Evolutionary conservation across 2,329 filamentous ascomycete genomes (phyloP).

Genomic region (Dichotomopilus funicola): DNA sequence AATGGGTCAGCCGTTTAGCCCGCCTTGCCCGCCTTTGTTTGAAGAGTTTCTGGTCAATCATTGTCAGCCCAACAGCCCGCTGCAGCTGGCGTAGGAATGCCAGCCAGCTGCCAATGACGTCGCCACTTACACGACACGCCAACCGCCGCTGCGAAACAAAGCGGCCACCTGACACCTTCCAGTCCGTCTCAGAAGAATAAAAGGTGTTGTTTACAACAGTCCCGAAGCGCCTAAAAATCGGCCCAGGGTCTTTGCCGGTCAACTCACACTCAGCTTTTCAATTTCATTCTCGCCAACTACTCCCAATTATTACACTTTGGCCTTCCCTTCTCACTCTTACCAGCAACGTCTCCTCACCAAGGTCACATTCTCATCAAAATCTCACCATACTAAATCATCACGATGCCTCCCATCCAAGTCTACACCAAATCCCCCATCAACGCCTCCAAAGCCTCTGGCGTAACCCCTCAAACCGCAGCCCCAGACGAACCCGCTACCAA

Average conservation of each 20-base stretch:
- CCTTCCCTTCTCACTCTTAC: not conserved
- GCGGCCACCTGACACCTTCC: conserved; percentile 9
- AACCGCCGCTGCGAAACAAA: not conserved
- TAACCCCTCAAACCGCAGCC: conserved; percentile 41
- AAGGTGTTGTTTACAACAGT: no score
- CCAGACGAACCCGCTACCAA: conserved; percentile 18
- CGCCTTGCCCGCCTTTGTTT: no score
- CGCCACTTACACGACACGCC: conserved; percentile 15
- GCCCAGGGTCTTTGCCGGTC: no score
- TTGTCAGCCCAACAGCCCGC: not conserved
- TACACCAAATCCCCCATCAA: conserved; percentile 55
- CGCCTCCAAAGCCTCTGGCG: conserved; percentile 45
- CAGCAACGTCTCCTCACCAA: not conserved
- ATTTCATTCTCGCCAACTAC: no score
- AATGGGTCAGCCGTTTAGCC: no score
- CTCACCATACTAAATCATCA: not conserved
- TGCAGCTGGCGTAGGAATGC: conserved; percentile 7
- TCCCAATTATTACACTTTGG: not conserved
- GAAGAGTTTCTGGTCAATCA: no score
- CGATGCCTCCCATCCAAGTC: conserved; percentile 56
- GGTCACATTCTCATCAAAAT: no score
- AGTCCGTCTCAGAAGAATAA: not conserved
- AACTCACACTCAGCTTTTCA: no score
- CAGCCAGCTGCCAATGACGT: conserved; percentile 23
- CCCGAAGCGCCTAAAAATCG: no score